phyloP scores from a whole-genome alignment of 768 basidiomycete species.

The Serendipita sp. region DNA sequence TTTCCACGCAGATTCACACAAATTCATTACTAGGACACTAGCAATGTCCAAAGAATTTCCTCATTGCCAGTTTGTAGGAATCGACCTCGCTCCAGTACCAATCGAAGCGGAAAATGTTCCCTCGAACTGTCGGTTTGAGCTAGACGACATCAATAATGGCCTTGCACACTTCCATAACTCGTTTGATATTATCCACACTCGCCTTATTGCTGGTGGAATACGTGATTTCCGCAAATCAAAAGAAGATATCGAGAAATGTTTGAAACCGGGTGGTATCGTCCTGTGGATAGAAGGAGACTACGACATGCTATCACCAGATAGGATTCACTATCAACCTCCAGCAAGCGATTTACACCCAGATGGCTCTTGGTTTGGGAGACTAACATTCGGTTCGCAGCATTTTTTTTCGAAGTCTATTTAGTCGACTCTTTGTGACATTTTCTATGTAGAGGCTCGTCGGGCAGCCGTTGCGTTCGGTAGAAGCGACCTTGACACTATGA shows the following conservation, averaged over 20 bases:
- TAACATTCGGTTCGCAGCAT: not conserved
- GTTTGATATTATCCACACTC: conserved; percentile 4
- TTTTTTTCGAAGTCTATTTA: not conserved
- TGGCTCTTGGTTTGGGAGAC: not conserved
- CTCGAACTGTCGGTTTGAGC: conserved; percentile 7
- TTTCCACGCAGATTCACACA: too few species aligned
- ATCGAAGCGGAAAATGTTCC: not conserved
- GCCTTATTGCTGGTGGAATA: conserved; percentile 5
- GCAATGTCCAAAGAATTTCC: conserved; percentile 3
- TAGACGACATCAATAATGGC: conserved; percentile 7
- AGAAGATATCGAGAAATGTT: conserved; percentile 4
- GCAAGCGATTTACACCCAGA: not conserved
- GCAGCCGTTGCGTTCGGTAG: not conserved
- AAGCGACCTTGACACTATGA: not conserved
- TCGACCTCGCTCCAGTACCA: conserved; percentile 7
- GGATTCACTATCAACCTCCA: not conserved
- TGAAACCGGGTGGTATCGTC: conserved; percentile 7
- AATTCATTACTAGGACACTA: not conserved
- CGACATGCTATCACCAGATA: not conserved
- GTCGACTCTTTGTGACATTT: not conserved
- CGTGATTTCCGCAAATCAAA: conserved; percentile 3
- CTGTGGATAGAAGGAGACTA: conserved; percentile 4
- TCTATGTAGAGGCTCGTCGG: not conserved
- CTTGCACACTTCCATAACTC: conserved; percentile 6
- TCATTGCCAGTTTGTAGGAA: conserved; percentile 6